Conservation (phyloP, 768 basidiomycete genomes). For the Termitomyces sp. region DNA sequence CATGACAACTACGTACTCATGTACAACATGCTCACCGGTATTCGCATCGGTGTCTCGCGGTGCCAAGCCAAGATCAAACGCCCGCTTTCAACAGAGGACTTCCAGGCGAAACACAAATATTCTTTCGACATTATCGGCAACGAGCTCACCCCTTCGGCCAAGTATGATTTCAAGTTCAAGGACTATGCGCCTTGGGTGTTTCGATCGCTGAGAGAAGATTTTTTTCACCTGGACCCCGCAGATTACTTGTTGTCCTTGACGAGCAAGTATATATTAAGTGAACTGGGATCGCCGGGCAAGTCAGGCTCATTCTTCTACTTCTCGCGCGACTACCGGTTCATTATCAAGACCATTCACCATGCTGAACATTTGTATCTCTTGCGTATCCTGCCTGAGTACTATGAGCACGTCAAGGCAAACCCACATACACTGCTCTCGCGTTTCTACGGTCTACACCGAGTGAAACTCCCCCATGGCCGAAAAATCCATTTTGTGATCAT, state of each 20-base stretch:
- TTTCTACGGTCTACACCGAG: slow-evolving; percentile 96
- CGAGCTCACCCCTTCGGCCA: slow-evolving; percentile 94
- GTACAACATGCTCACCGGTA: slow-evolving; percentile 99
- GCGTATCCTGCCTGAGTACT: slow-evolving; percentile 75
- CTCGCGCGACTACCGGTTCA: slow-evolving; percentile 97
- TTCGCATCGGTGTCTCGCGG: slow-evolving; percentile 91
- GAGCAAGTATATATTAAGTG: slow-evolving; percentile 95
- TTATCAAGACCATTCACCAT: slow-evolving; percentile 98
- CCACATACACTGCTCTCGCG: slow-evolving; percentile 91
- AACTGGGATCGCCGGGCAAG: slow-evolving; percentile 96
- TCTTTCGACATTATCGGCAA: slow-evolving; percentile 98
- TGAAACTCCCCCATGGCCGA: slow-evolving; percentile 86
- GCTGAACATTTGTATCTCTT: slow-evolving; percentile 92
- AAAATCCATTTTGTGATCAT: slow-evolving; percentile 99
- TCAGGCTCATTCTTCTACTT: slow-evolving; percentile 99
- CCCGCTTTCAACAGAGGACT: slow-evolving; percentile 81
- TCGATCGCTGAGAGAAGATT: slow-evolving; percentile 88
- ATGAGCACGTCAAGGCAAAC: slow-evolving; percentile 80
- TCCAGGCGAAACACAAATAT: slow-evolving; percentile 84
- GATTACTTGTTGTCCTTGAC: slow-evolving; percentile 97
- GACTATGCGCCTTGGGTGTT: slow-evolving; percentile 99
- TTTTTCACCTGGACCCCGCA: slow-evolving; percentile 93
- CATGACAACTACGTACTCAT: slow-evolving; percentile 99
- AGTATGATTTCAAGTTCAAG: slow-evolving; percentile 99
- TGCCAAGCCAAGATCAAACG: slow-evolving; percentile 95